Percentiles rank a stretch among this genome's conserved stretches.
Evolutionary conservation across 257 asterid genomes (phyloP).

Genomic region (Anisodus acutangulus): DNA sequence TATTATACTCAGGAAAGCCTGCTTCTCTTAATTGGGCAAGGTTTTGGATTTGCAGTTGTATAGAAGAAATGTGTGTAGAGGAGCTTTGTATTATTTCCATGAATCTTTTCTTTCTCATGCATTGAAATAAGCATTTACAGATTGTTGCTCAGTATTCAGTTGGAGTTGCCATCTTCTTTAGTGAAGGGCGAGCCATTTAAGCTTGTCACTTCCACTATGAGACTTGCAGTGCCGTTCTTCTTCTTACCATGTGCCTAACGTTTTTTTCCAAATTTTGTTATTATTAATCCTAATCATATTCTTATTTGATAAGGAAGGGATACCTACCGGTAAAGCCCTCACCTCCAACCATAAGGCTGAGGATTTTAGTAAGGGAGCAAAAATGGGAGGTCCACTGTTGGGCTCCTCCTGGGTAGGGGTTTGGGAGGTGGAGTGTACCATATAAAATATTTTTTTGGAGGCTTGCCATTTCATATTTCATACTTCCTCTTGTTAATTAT

Average conservation of each 20-base stretch:
- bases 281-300: neutral
- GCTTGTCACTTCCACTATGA: neutral
- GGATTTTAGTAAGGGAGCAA: constrained; percentile 4
- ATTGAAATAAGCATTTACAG: neutral
- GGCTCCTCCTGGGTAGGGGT: constrained; percentile 23
- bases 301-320: constrained; percentile 20
- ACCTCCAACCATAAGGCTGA: constrained; percentile 20
- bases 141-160: neutral
- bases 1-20: neutral
- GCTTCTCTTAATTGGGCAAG: neutral
- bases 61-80: neutral
- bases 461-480: constrained; percentile 7
- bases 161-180: neutral
- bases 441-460: neutral
- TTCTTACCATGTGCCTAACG: neutral
- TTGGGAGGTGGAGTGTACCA: constrained; percentile 23
- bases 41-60: constrained; percentile 2
- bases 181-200: neutral
- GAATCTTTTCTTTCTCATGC: constrained; percentile 6
- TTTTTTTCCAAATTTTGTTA: neutral
- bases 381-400: constrained; percentile 13
- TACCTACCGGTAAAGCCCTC: neutral
- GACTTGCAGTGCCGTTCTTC: neutral
- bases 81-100: neutral
- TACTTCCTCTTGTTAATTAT: constrained; percentile 17